These are phyloP conservation scores for Geotrichum bryndzae DNA, from an alignment of 1,139 yeast genomes.

Conservation along the genomic window DNA sequence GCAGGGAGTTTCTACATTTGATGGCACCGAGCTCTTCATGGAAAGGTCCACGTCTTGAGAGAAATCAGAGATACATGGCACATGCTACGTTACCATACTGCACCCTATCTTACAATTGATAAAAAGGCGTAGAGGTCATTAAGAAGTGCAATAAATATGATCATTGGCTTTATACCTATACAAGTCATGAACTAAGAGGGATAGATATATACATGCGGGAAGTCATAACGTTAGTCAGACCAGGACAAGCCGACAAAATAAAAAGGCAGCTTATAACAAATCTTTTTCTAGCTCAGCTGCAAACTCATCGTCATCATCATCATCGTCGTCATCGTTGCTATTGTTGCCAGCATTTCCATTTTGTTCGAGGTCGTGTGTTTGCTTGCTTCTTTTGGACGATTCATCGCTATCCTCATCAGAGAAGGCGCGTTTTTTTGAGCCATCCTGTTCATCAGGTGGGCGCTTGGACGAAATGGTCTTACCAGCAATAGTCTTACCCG, in stretches of 20 bases:
- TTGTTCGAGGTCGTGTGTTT: background rate
- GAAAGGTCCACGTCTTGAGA: too few species aligned
- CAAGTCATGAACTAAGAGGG: background rate
- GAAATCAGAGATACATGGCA: too few species aligned
- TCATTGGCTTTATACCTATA: background rate
- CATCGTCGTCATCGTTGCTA: conserved; percentile 19
- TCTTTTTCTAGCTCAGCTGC: conserved; percentile 38
- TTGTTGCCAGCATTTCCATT: conserved; percentile 27
- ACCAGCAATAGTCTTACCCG: conserved; percentile 8
- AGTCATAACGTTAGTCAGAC: background rate
- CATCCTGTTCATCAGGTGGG: conserved; percentile 21
- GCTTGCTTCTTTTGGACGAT: background rate
- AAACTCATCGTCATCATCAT: conserved; percentile 36
- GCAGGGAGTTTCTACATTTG: too few species aligned
- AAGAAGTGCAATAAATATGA: background rate
- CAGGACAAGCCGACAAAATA: background rate
- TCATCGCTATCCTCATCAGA: conserved; percentile 19
- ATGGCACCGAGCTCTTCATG: too few species aligned
- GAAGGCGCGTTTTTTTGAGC: conserved; percentile 24
- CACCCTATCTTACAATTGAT: too few species aligned
- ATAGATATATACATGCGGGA: background rate
- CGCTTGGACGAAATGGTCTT: conserved; percentile 16
- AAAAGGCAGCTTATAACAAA: conserved; percentile 21
- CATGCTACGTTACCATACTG: too few species aligned
- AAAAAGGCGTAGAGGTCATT: too few species aligned